Percentiles rank a stretch among this genome's conserved stretches.
phyloP scores from a whole-genome alignment of 2,329 filamentous ascomycete species.

The Gliomastix tumulicola region DNA sequence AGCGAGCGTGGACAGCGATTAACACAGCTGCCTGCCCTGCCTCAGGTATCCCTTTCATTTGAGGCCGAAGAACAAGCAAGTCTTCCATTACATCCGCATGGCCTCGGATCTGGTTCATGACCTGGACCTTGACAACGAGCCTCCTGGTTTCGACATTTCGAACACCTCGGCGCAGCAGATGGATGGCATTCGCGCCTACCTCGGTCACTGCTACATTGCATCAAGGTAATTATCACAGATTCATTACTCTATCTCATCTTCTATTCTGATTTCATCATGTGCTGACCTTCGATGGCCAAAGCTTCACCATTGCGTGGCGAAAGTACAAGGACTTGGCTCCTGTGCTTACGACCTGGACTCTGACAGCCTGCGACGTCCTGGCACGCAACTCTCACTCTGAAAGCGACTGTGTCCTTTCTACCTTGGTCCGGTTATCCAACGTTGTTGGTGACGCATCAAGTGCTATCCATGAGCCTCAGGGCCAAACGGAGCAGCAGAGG shows the following conservation, averaged over 20 bases:
- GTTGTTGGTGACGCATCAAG: conserved; percentile 28
- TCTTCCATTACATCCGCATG: conserved; percentile 45
- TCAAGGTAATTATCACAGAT: no score
- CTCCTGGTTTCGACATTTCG: conserved; percentile 5
- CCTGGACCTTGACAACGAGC: conserved; percentile 38
- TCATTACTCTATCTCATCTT: conserved; percentile 7
- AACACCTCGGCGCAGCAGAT: conserved; percentile 17
- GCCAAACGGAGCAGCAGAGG: conserved; percentile 28
- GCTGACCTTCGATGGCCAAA: no score
- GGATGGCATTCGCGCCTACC: conserved; percentile 36
- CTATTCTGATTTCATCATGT: background rate
- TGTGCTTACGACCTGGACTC: conserved; percentile 33
- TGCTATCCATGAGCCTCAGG: conserved; percentile 16
- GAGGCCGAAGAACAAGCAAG: conserved; percentile 41
- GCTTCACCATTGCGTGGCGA: conserved; percentile 30
- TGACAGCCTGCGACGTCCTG: conserved; percentile 35
- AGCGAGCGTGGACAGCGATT: no score
- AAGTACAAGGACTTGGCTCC: conserved; percentile 18
- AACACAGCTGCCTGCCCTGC: no score
- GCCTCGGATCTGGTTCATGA: conserved; percentile 41
- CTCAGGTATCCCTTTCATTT: conserved; percentile 51
- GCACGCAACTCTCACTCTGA: conserved; percentile 24
- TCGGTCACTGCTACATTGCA: conserved; percentile 34
- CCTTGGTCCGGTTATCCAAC: conserved; percentile 33
- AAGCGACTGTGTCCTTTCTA: conserved; percentile 34